phyloP scores from a whole-genome alignment of 2,329 filamentous ascomycete genomes.

The Colletotrichum sp. region DNA sequence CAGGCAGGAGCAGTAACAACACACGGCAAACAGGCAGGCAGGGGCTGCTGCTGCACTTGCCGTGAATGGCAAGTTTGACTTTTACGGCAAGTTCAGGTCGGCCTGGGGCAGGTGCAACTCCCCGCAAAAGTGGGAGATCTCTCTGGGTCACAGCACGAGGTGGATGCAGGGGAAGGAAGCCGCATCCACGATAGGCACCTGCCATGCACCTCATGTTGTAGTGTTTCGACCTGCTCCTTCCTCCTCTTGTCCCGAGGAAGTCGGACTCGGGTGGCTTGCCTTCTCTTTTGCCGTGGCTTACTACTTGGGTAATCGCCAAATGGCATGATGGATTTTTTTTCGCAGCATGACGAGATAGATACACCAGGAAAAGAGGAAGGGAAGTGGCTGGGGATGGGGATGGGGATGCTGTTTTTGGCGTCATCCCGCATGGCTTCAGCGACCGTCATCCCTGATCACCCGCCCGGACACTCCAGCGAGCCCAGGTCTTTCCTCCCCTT shows the following conservation, averaged over 20 bases:
- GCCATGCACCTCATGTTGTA: background rate
- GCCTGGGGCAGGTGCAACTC: background rate
- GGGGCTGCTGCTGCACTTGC: background rate
- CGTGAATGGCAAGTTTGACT: background rate
- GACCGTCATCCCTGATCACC: background rate
- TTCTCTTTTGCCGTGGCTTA: background rate
- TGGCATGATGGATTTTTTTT: background rate
- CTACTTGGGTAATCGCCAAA: rapidly evolving
- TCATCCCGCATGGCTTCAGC: background rate
- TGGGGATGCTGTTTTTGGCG: background rate
- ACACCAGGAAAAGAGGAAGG: background rate
- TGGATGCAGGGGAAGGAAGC: background rate
- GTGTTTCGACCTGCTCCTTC: background rate
- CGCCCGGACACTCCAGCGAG: background rate
- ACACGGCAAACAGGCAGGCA: background rate
- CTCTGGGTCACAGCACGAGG: background rate
- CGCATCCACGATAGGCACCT: background rate
- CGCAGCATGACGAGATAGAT: background rate
- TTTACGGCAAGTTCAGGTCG: background rate
- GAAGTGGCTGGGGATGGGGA: background rate
- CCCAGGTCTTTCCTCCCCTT: background rate
- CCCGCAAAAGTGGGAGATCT: background rate
- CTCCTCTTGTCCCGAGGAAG: background rate
- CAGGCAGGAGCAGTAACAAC: background rate
- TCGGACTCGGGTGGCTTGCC: background rate